phyloP scores from a whole-genome alignment of 257 asterid species.

The Fraxinus cuspidata region DNA sequence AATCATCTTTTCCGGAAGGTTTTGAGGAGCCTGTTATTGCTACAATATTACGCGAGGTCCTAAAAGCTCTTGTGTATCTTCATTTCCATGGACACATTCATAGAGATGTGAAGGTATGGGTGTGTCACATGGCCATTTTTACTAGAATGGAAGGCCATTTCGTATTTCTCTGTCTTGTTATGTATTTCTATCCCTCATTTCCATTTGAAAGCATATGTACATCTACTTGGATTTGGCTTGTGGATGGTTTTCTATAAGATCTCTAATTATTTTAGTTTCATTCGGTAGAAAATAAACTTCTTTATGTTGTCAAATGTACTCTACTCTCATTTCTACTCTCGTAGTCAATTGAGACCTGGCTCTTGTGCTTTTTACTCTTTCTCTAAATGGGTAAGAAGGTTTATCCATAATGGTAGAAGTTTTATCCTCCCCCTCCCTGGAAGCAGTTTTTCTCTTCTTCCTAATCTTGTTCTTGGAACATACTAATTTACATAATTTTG shows the following conservation, averaged over 20 bases:
- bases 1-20: slow-evolving; percentile 86
- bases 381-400: background rate
- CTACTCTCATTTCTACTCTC: slow-evolving; percentile 17
- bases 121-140: slow-evolving; percentile 21
- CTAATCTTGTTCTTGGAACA: slow-evolving; percentile 8
- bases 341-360: background rate
- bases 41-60: slow-evolving; percentile 79
- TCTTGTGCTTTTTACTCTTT: slow-evolving; percentile 8
- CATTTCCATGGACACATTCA: slow-evolving; percentile 96
- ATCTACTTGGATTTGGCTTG: slow-evolving; percentile 11
- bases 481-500: slow-evolving; percentile 8
- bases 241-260: slow-evolving; percentile 12
- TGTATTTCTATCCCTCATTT: slow-evolving; percentile 2
- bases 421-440: slow-evolving; percentile 14
- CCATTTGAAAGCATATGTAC: slow-evolving; percentile 1
- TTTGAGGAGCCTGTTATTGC: slow-evolving; percentile 99
- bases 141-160: background rate
- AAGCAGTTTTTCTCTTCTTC: slow-evolving; percentile 13
- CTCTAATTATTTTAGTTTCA: slow-evolving; percentile 20
- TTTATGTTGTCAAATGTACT: slow-evolving; percentile 13
- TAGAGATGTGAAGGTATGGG: slow-evolving; percentile 91
- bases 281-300: slow-evolving; percentile 3
- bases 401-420: slow-evolving; percentile 22
- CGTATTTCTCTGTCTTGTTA: background rate
- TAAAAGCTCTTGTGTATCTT: slow-evolving; percentile 96